Evolutionary conservation across 1,284 basidiomycete species (phyloP).

Genomic region (Ceratobasidium sp.): DNA sequence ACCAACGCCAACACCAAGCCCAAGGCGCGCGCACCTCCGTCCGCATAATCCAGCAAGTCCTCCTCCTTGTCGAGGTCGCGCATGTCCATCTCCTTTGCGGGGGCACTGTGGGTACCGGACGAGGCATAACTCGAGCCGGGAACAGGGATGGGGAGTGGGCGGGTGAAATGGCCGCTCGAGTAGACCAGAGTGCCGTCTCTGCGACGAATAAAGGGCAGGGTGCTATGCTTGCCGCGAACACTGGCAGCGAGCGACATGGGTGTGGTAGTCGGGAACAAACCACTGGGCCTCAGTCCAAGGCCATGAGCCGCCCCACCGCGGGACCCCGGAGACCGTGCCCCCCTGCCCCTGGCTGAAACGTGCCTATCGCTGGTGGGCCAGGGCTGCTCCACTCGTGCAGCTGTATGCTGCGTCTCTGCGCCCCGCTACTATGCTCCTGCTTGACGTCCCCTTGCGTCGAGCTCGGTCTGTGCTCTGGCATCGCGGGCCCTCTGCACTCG

Average conservation of each 20-base stretch:
- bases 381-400: too few species aligned
- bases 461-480: not conserved
- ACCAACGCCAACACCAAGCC: not conserved
- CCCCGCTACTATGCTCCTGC: too few species aligned
- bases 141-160: conserved; percentile 29
- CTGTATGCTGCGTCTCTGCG: too few species aligned
- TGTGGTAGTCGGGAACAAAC: not conserved
- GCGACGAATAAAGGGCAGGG: conserved; percentile 16
- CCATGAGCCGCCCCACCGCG: conserved; percentile 17
- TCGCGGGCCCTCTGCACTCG: not conserved
- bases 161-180: conserved; percentile 2
- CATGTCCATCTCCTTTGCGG: conserved; percentile 33
- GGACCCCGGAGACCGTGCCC: conserved; percentile 19
- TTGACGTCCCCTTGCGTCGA: not conserved
- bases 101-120: conserved; percentile 3
- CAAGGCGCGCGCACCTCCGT: conserved; percentile 31
- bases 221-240: not conserved
- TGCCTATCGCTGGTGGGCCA: too few species aligned
- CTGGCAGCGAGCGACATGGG: conserved; percentile 15
- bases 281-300: not conserved
- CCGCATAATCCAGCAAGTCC: conserved; percentile 40
- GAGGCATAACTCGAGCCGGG: conserved; percentile 21
- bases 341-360: not conserved
- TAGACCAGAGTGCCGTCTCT: conserved; percentile 30
- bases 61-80: conserved; percentile 41